A percentile compares a stretch with the other conserved stretches of the same genome.
Evolutionary conservation across 495 filamentous ascomycete species (phyloP).

Genomic region (Aspergillus nidulans): DNA sequence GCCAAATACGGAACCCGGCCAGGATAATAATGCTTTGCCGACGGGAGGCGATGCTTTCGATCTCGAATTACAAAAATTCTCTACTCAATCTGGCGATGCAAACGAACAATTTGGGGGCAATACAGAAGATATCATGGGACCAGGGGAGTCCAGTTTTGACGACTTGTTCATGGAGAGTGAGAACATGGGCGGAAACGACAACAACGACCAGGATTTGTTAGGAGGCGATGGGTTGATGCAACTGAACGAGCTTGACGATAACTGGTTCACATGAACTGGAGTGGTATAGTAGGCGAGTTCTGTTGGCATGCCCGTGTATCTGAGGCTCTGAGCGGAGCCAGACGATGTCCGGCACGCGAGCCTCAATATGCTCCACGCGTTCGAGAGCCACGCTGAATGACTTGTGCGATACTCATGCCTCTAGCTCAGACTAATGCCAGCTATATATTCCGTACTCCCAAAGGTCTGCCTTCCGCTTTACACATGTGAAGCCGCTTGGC

Average conservation of each 20-base stretch:
- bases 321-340: background rate
- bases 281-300: background rate
- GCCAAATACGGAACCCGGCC: conserved; percentile 22
- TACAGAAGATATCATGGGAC: conserved; percentile 39
- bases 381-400: background rate
- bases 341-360: background rate
- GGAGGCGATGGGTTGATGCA: conserved; percentile 42
- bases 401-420: background rate
- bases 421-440: no score
- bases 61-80: conserved; percentile 33
- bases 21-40: conserved; percentile 26
- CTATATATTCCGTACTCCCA: no score
- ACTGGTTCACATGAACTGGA: conserved; percentile 35
- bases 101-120: conserved; percentile 12
- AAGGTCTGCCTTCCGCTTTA: no score
- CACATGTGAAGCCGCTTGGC: no score
- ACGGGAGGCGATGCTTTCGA: conserved; percentile 42
- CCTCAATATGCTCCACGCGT: conserved; percentile 1
- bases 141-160: conserved; percentile 48
- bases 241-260: conserved; percentile 42
- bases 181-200: conserved; percentile 29
- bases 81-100: conserved; percentile 4
- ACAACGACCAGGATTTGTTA: conserved; percentile 34
- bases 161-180: conserved; percentile 48
- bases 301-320: background rate